Percentiles rank a stretch among this genome's conserved stretches.
phyloP scores from a whole-genome alignment of 2,329 filamentous ascomycete species.

The Sclerotinia glacialis region DNA sequence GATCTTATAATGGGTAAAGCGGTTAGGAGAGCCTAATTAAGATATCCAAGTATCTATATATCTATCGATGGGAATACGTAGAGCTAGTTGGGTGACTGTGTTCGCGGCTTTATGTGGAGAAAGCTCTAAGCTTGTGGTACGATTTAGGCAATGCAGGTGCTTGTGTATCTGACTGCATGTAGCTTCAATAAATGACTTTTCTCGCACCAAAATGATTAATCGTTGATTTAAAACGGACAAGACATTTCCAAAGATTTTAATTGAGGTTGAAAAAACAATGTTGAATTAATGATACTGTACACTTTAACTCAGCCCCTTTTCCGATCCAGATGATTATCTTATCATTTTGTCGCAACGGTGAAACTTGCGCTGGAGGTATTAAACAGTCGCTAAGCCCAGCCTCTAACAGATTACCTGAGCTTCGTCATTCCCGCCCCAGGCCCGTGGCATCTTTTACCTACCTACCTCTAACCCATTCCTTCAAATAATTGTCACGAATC shows the following conservation, averaged over 20 bases:
- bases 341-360: slow-evolving; percentile 17
- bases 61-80: neutral
- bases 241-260: neutral
- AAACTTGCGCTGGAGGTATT: slow-evolving; percentile 13
- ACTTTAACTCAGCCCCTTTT: slow-evolving; percentile 8
- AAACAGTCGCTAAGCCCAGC: slow-evolving; percentile 24
- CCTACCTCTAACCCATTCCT: slow-evolving; percentile 17
- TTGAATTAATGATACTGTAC: neutral
- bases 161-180: slow-evolving; percentile 19
- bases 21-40: neutral
- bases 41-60: slow-evolving; percentile 9
- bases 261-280: neutral
- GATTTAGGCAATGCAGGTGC: slow-evolving; percentile 14
- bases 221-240: neutral
- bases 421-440: slow-evolving; percentile 27
- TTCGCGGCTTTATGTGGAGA: slow-evolving; percentile 9
- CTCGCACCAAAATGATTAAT: neutral
- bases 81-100: slow-evolving; percentile 8
- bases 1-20: neutral
- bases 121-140: slow-evolving; percentile 15
- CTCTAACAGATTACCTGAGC: slow-evolving; percentile 23
- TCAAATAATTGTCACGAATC: slow-evolving; percentile 18
- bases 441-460: slow-evolving; percentile 19
- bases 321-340: neutral
- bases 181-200: slow-evolving; percentile 16